A percentile compares a stretch with the other conserved stretches of the same genome.
Evolutionary conservation across 129 eudicot genomes (phyloP).

Genomic region (Erigeron canadensis): DNA sequence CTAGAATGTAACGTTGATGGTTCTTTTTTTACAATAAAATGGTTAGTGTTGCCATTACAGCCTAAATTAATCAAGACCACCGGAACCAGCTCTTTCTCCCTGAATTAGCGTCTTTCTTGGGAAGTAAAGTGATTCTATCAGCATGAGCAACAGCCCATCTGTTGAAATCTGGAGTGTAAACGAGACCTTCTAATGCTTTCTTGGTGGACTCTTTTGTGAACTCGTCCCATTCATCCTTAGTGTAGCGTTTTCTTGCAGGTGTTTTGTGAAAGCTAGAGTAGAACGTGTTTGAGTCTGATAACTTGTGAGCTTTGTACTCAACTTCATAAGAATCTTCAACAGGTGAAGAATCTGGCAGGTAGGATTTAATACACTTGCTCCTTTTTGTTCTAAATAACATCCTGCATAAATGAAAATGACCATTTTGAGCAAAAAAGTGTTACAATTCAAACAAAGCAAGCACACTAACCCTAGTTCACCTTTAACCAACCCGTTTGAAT

Average conservation of each 20-base stretch:
- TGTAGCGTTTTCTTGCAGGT: conserved; percentile 53
- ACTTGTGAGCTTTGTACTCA: conserved; percentile 19
- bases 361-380: conserved; percentile 30
- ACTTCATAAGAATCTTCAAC: conserved; percentile 22
- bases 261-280: conserved; percentile 72
- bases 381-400: conserved; percentile 20
- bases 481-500: not conserved
- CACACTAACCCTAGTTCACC: not conserved
- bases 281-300: conserved; percentile 55
- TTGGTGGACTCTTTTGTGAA: conserved; percentile 75
- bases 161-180: conserved; percentile 79
- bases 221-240: conserved; percentile 76
- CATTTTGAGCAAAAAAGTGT: not conserved
- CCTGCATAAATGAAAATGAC: conserved; percentile 37
- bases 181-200: conserved; percentile 76
- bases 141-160: conserved; percentile 89
- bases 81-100: conserved; percentile 46
- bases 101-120: conserved; percentile 36
- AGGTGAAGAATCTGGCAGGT: conserved; percentile 39
- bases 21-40: conserved; percentile 1
- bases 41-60: conserved; percentile 16
- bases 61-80: conserved; percentile 47
- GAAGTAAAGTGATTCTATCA: conserved; percentile 72
- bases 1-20: conserved; percentile 1
- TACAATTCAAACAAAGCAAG: not conserved